These are phyloP conservation scores for Stemphylium lycopersici DNA, from an alignment of 2,329 filamentous ascomycete species.

Conservation along the genomic window DNA sequence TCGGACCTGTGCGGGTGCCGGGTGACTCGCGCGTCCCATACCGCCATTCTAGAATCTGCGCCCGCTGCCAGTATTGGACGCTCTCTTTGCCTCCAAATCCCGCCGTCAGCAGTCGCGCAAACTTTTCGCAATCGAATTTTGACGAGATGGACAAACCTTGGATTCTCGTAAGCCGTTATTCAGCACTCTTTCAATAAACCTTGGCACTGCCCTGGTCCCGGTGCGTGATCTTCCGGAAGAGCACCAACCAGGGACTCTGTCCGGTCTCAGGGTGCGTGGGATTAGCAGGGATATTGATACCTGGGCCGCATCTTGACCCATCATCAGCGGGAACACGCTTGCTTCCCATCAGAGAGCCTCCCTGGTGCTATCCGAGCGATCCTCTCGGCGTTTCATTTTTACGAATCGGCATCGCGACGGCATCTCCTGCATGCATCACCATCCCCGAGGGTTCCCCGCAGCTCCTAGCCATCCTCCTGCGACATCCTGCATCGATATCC, in stretches of 20 bases:
- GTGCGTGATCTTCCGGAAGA: constrained; percentile 46
- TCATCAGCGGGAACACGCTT: constrained; percentile 35
- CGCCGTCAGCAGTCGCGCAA: neutral
- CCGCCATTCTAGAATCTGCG: constrained; percentile 35
- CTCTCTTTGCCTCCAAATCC: neutral
- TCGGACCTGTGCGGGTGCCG: constrained; percentile 20
- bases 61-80: neutral
- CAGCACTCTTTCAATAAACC: neutral
- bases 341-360: constrained; percentile 24
- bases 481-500: neutral
- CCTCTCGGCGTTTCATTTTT: constrained; percentile 30
- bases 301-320: constrained; percentile 28
- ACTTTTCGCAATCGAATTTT: too few species aligned
- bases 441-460: constrained; percentile 15
- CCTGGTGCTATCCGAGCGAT: constrained; percentile 36
- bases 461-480: neutral
- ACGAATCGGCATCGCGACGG: constrained; percentile 32
- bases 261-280: constrained; percentile 35
- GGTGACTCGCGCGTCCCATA: constrained; percentile 36
- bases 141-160: neutral
- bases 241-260: constrained; percentile 25
- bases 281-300: constrained; percentile 38
- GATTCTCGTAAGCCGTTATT: neutral
- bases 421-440: constrained; percentile 26
- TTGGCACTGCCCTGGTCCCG: constrained; percentile 24